Evolutionary conservation across 331 rosid genomes (phyloP).

Genomic region (Stylosanthes scabra): DNA sequence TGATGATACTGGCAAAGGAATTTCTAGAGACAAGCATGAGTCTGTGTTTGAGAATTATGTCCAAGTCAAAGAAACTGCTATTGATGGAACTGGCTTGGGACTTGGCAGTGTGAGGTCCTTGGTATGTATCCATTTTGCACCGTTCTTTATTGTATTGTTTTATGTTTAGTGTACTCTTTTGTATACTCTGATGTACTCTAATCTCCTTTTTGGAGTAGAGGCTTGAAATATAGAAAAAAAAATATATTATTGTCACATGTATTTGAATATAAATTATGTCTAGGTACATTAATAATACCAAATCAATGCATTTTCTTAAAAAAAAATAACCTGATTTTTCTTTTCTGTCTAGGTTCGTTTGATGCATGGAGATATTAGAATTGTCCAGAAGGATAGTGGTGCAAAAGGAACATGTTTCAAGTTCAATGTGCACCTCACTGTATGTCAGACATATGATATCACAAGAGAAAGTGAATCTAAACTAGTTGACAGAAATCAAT

Average conservation of each 20-base stretch:
- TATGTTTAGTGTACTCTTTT: too few relatives aligned
- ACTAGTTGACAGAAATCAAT: slow-evolving; percentile 7
- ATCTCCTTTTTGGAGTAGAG: too few relatives aligned
- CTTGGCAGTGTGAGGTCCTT: slow-evolving; percentile 72
- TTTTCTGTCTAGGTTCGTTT: slow-evolving; percentile 57
- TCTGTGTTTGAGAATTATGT: slow-evolving; percentile 69
- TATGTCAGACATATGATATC: slow-evolving; percentile 20
- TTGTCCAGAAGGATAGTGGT: slow-evolving; percentile 61
- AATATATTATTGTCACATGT: not conserved
- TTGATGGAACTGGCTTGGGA: slow-evolving; percentile 76
- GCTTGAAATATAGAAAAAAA: too few relatives aligned
- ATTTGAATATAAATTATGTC: too few relatives aligned
- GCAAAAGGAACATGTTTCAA: slow-evolving; percentile 70
- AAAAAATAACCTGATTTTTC: too few relatives aligned
- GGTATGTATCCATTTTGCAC: slow-evolving; percentile 40
- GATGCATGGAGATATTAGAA: slow-evolving; percentile 71
- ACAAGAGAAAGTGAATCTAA: slow-evolving; percentile 21
- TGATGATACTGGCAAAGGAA: slow-evolving; percentile 74
- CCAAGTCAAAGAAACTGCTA: slow-evolving; percentile 66
- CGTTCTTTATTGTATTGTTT: too few relatives aligned
- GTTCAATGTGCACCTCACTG: slow-evolving; percentile 55
- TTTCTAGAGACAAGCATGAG: slow-evolving; percentile 61
- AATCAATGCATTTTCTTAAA: too few relatives aligned
- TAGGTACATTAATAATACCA: too few relatives aligned
- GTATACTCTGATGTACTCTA: too few relatives aligned